Conservation (phyloP, 257 asterid species). For the Solanum lignicaule region DNA sequence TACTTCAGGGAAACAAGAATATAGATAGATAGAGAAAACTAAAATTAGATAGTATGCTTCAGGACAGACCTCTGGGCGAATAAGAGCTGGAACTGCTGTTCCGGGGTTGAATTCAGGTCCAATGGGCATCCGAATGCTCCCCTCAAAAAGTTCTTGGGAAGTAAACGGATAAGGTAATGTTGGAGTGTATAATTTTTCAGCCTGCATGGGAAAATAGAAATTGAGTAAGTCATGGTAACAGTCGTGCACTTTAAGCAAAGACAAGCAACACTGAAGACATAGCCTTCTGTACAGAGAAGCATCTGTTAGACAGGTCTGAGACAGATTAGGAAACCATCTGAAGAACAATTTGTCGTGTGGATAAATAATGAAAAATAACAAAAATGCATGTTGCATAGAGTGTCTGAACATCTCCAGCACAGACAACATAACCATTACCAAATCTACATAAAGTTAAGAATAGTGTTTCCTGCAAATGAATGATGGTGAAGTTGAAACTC, state of each 20-base stretch:
- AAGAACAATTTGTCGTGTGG: background rate
- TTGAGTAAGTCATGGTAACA: background rate
- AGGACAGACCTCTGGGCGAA: constrained; percentile 71
- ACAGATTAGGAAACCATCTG: background rate
- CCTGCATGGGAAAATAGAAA: constrained; percentile 27
- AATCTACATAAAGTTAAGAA: background rate
- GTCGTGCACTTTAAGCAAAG: background rate
- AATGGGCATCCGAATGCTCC: constrained; percentile 84
- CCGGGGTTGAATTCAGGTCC: constrained; percentile 91
- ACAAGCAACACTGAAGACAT: background rate
- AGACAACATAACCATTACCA: background rate
- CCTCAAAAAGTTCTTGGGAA: constrained; percentile 71
- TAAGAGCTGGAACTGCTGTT: constrained; percentile 61
- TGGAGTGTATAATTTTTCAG: constrained; percentile 75
- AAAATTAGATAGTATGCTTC: background rate
- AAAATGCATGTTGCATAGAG: background rate
- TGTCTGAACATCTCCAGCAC: background rate
- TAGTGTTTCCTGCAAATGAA: background rate
- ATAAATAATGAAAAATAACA: background rate
- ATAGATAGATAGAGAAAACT: background rate
- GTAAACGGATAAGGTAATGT: constrained; percentile 81
- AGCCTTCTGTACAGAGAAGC: background rate
- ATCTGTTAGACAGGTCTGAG: background rate
- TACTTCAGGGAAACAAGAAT: background rate
- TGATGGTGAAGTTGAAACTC: background rate